phyloP scores from a whole-genome alignment of 108 stramenopile species.

The Poteriospumella lacustris region DNA sequence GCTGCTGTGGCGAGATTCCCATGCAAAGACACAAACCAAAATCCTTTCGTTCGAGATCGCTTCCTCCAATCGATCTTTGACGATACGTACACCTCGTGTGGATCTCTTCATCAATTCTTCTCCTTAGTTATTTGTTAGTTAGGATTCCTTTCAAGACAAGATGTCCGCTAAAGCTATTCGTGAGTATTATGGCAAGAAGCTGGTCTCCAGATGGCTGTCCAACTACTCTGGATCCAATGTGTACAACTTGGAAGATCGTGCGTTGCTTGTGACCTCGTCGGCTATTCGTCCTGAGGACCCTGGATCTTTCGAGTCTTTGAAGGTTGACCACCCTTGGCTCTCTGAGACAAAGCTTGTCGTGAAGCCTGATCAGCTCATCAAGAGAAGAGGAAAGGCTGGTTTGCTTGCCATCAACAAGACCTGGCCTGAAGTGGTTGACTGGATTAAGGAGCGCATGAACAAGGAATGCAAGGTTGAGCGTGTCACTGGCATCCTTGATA shows the following conservation, averaged over 20 bases:
- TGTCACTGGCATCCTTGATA: slow-evolving; percentile 65
- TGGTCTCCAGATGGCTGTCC: slow-evolving; percentile 63
- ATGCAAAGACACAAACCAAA: too few relatives aligned
- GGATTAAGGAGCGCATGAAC: slow-evolving; percentile 69
- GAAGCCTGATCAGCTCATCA: slow-evolving; percentile 87
- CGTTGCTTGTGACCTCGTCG: slow-evolving; percentile 45
- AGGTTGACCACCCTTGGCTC: slow-evolving; percentile 67
- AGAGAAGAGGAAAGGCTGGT: slow-evolving; percentile 80
- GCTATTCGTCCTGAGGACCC: slow-evolving; percentile 23
- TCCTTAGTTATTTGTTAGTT: too few relatives aligned
- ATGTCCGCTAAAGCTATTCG: slow-evolving; percentile 80
- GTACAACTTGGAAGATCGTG: slow-evolving; percentile 63
- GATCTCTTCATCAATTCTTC: too few relatives aligned
- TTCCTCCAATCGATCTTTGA: too few relatives aligned
- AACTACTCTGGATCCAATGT: slow-evolving; percentile 49
- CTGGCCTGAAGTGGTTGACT: slow-evolving; percentile 62
- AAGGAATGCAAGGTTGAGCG: slow-evolving; percentile 59
- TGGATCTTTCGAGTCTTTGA: slow-evolving; percentile 51
- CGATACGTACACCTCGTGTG: too few relatives aligned
- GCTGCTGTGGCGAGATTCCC: too few relatives aligned
- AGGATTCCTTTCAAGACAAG: too few relatives aligned
- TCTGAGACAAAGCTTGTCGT: slow-evolving; percentile 59
- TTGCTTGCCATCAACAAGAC: slow-evolving; percentile 73
- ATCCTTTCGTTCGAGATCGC: too few relatives aligned
- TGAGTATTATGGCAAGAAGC: slow-evolving; percentile 78